Evolutionary conservation across 495 filamentous ascomycete species (phyloP).

Genomic region (Aspergillus avenaceus): DNA sequence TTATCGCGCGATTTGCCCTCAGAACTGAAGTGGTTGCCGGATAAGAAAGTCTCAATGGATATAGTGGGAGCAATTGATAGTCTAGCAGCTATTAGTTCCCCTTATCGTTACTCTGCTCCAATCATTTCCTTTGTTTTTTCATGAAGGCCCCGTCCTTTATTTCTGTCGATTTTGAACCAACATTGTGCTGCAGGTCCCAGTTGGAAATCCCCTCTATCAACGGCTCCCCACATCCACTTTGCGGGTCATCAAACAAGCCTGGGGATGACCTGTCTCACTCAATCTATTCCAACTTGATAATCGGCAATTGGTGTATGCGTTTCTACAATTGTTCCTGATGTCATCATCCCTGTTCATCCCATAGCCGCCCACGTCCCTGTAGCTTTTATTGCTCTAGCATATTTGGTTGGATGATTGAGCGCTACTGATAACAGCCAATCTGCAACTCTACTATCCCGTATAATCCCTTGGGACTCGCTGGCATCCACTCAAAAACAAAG

Average conservation of each 20-base stretch:
- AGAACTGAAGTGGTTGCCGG: background rate
- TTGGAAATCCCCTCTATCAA: background rate
- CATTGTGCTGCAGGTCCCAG: background rate
- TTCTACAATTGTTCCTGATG: background rate
- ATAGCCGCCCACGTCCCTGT: conserved; percentile 7
- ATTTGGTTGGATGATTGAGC: too few relatives aligned
- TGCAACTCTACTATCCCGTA: background rate
- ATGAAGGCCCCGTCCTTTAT: background rate
- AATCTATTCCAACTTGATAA: background rate
- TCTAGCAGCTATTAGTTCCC: background rate
- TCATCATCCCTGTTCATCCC: background rate
- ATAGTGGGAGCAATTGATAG: background rate
- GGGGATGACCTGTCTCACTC: background rate
- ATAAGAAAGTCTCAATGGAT: background rate
- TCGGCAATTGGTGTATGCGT: background rate
- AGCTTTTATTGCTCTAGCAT: too few relatives aligned
- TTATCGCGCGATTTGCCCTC: background rate
- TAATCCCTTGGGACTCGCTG: background rate
- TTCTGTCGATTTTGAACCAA: conserved; percentile 1
- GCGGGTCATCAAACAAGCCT: conserved; percentile 1
- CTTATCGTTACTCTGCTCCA: background rate
- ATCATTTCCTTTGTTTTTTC: background rate
- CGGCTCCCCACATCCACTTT: conserved; percentile 3
- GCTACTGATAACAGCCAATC: too few relatives aligned
- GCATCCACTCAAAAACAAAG: background rate